phyloP scores from a whole-genome alignment of 768 basidiomycete species.

The Termitomyces bulborhizus region DNA sequence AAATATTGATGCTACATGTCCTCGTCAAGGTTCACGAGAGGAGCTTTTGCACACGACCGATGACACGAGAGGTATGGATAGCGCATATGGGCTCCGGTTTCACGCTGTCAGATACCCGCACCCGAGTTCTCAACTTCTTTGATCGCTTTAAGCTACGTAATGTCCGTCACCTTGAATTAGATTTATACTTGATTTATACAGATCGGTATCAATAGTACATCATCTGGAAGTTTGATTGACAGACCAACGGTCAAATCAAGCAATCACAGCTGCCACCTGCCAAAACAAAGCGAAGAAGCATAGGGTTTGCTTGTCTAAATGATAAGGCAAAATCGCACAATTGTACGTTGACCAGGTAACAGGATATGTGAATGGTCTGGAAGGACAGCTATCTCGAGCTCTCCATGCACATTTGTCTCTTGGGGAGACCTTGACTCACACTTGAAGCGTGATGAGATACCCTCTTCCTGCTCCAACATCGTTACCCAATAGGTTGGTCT shows the following conservation, averaged over 20 bases:
- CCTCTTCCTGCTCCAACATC: slow-evolving; percentile 21
- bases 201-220: no score
- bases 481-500: slow-evolving; percentile 27
- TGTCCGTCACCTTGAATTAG: no score
- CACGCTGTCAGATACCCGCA: no score
- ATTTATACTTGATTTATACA: no score
- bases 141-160: no score
- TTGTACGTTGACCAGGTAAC: slow-evolving; percentile 48
- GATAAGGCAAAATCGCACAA: slow-evolving; percentile 47
- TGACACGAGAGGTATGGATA: no score
- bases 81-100: no score
- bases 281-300: background rate
- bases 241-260: no score
- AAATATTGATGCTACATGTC: no score
- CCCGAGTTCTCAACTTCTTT: no score
- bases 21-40: no score
- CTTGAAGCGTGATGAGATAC: slow-evolving; percentile 30
- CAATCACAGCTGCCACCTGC: background rate
- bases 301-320: slow-evolving; percentile 23
- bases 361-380: slow-evolving; percentile 47
- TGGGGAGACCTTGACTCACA: slow-evolving; percentile 13
- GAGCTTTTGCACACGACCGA: no score
- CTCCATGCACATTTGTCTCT: slow-evolving; percentile 41
- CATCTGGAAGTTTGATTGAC: background rate
- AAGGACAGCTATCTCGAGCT: slow-evolving; percentile 46